A percentile compares a stretch with the other conserved stretches of the same genome.
Conservation (phyloP, 441 rosid genomes). For the Melastoma candidum region DNA sequence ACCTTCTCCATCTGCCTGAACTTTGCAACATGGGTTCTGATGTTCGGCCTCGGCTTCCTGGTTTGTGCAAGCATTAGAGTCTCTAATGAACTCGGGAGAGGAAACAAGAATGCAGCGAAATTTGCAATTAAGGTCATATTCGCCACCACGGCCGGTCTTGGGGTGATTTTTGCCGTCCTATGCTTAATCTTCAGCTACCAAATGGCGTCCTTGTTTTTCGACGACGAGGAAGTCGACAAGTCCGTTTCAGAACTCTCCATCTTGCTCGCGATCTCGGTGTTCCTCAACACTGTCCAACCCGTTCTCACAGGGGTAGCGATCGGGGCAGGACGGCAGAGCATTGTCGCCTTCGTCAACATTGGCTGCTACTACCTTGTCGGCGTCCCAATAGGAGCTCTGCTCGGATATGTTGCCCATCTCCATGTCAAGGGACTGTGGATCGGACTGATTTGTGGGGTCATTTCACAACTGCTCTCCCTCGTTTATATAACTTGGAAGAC, state of each 20-base stretch:
- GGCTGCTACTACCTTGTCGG: constrained; percentile 6
- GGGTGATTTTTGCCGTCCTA: no score
- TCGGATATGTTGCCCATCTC: constrained; percentile 7
- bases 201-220: no score
- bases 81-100: background rate
- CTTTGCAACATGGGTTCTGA: constrained; percentile 7
- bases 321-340: constrained; percentile 8
- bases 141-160: no score
- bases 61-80: constrained; percentile 3
- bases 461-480: constrained; percentile 6
- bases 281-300: constrained; percentile 8
- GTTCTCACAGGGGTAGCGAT: constrained; percentile 11
- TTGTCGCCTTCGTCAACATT: constrained; percentile 2
- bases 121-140: no score
- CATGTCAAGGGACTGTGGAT: constrained; percentile 3
- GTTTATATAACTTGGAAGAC: constrained; percentile 7
- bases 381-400: constrained; percentile 6
- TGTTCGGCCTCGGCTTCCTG: constrained; percentile 6
- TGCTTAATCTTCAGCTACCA: no score
- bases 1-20: constrained; percentile 9
- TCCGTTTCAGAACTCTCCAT: constrained; percentile 1
- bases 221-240: no score
- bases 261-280: constrained; percentile 2
- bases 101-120: no score
- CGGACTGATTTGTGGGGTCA: constrained; percentile 1